Evolutionary conservation across 106 monocot genomes (phyloP).

Genomic region (Narthecium ossifragum): DNA sequence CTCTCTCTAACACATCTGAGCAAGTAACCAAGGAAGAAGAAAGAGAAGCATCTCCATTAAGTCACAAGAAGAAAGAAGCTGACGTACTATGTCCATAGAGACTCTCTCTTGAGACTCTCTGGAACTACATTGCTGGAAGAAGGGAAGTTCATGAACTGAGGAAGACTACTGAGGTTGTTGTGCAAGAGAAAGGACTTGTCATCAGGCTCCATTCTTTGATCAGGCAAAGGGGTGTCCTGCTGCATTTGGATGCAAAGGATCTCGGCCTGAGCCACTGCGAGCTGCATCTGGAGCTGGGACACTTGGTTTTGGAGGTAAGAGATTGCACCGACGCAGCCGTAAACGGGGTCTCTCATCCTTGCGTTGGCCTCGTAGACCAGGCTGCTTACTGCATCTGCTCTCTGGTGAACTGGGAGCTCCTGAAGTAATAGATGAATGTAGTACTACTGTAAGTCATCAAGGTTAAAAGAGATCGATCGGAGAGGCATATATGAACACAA

Average conservation of each 20-base stretch:
- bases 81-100: conserved; percentile 64
- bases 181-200: conserved; percentile 29
- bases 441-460: too few species aligned
- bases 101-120: conserved; percentile 65
- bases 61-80: neutral
- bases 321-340: conserved; percentile 75
- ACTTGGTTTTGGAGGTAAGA: conserved; percentile 77
- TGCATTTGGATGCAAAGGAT: conserved; percentile 78
- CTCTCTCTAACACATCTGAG: neutral
- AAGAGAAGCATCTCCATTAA: neutral
- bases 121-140: conserved; percentile 40
- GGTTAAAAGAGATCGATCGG: too few species aligned
- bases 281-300: conserved; percentile 87
- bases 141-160: conserved; percentile 40
- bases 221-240: conserved; percentile 27
- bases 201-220: conserved; percentile 17
- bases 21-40: neutral
- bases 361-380: conserved; percentile 87
- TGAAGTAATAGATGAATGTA: too few species aligned
- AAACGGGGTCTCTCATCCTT: conserved; percentile 69
- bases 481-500: too few species aligned
- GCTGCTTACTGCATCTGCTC: conserved; percentile 78
- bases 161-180: conserved; percentile 26
- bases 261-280: conserved; percentile 76
- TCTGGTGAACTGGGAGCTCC: conserved; percentile 75